Percentiles rank a stretch among this genome's conserved stretches.
phyloP scores from a whole-genome alignment of 73 alveolate species.

The Durusdinium trenchii region DNA sequence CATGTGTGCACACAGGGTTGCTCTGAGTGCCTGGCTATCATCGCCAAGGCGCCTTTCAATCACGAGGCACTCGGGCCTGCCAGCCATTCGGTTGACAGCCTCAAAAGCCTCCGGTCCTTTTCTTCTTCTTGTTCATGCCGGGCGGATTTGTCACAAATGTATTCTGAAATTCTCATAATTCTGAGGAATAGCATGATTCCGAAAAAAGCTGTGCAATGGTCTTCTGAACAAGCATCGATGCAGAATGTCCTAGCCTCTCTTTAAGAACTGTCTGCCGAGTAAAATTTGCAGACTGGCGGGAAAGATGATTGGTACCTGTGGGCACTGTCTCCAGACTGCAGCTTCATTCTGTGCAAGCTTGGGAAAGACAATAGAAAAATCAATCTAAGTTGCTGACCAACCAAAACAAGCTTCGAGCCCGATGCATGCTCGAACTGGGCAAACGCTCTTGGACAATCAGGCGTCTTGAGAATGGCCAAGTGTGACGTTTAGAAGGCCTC shows the following conservation, averaged over 20 bases:
- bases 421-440: slow-evolving; percentile 79
- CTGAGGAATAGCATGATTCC: not conserved
- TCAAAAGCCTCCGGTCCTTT: too few relatives aligned
- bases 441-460: not conserved
- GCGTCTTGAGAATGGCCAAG: not conserved
- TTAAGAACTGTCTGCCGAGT: slow-evolving; percentile 50
- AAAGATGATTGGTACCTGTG: slow-evolving; percentile 67
- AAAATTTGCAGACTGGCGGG: slow-evolving; percentile 58
- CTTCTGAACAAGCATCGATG: not conserved
- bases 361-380: not conserved
- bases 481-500: not conserved
- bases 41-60: slow-evolving; percentile 85
- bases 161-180: not conserved
- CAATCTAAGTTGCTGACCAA: slow-evolving; percentile 4
- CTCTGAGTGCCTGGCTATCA: slow-evolving; percentile 23
- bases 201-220: not conserved
- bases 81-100: not conserved
- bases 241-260: not conserved
- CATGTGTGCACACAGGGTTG: not conserved
- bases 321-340: not conserved
- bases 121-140: too few relatives aligned
- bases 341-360: too few relatives aligned
- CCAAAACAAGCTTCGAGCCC: slow-evolving; percentile 92
- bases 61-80: slow-evolving; percentile 87
- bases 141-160: too few relatives aligned